Conservation (phyloP, 2,329 filamentous ascomycete genomes). For the Ceratocystis cacaofunesta region DNA sequence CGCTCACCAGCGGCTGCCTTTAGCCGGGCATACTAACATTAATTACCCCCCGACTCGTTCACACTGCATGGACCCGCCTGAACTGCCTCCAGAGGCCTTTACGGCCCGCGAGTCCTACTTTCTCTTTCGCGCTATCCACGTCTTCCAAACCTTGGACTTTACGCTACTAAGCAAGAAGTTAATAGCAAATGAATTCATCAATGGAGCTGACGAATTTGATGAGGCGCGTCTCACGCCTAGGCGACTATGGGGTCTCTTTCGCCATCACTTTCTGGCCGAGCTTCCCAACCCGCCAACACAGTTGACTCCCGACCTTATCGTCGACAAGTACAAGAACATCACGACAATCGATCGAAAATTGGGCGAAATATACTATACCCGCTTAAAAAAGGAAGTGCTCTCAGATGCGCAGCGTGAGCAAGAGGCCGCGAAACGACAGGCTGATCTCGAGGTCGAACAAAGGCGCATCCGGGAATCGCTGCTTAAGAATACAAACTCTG, state of each 20-base stretch:
- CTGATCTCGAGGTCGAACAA: constrained; percentile 12
- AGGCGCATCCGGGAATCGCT: constrained; percentile 11
- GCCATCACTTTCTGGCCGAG: constrained; percentile 62
- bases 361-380: constrained; percentile 14
- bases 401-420: constrained; percentile 13
- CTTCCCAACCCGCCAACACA: constrained; percentile 22
- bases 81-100: constrained; percentile 34
- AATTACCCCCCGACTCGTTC: not conserved
- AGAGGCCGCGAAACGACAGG: constrained; percentile 8
- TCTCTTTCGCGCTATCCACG: constrained; percentile 68
- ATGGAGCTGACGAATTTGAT: constrained; percentile 57
- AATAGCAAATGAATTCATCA: constrained; percentile 57
- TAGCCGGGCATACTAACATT: constrained; percentile 2
- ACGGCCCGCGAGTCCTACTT: constrained; percentile 76
- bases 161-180: constrained; percentile 58
- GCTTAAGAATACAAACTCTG: constrained; percentile 2
- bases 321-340: constrained; percentile 13
- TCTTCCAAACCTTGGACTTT: constrained; percentile 52
- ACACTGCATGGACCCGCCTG: constrained; percentile 16
- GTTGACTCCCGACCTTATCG: constrained; percentile 13
- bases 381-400: constrained; percentile 15
- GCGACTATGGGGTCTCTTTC: constrained; percentile 63
- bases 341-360: constrained; percentile 13
- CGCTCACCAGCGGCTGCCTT: constrained; percentile 1
- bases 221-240: constrained; percentile 58